These are phyloP conservation scores for Podospora australis DNA, from an alignment of 495 filamentous ascomycete species.

Conservation along the genomic window DNA sequence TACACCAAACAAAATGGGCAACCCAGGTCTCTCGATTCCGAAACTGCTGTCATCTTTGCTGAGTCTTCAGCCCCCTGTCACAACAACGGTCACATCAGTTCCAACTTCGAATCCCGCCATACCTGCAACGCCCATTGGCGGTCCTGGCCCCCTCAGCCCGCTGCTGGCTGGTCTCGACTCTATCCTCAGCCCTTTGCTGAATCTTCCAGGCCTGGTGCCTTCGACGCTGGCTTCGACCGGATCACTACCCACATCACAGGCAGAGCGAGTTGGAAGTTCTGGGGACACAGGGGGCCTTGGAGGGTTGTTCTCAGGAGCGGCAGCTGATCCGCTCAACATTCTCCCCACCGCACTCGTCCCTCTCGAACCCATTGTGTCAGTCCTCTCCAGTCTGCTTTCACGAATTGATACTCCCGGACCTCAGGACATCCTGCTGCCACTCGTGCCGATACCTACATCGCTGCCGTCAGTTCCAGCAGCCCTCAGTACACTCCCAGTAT, in stretches of 20 bases:
- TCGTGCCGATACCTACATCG: slow-evolving; percentile 4
- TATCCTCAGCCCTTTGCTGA: slow-evolving; percentile 1
- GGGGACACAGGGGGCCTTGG: too few relatives aligned
- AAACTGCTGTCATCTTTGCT: slow-evolving; percentile 6
- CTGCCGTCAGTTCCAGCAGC: too few relatives aligned
- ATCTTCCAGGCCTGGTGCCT: not conserved
- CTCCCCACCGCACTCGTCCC: not conserved
- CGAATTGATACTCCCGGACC: not conserved
- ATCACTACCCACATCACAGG: too few relatives aligned
- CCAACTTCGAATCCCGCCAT: not conserved
- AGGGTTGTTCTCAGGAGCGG: too few relatives aligned
- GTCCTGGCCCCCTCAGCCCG: not conserved
- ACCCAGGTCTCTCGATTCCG: slow-evolving; percentile 9
- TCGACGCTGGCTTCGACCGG: too few relatives aligned
- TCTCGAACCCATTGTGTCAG: slow-evolving; percentile 1
- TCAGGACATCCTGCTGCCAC: not conserved
- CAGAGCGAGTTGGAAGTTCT: too few relatives aligned
- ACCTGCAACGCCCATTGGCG: not conserved
- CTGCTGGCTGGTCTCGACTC: not conserved
- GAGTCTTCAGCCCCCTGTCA: slow-evolving; percentile 1
- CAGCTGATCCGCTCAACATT: not conserved
- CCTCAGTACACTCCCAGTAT: too few relatives aligned
- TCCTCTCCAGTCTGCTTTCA: slow-evolving; percentile 5
- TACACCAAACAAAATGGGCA: slow-evolving; percentile 6
- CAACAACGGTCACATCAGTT: too few relatives aligned